Conservation (phyloP, 345 rosid species). For the Eucalyptus melliodora region DNA sequence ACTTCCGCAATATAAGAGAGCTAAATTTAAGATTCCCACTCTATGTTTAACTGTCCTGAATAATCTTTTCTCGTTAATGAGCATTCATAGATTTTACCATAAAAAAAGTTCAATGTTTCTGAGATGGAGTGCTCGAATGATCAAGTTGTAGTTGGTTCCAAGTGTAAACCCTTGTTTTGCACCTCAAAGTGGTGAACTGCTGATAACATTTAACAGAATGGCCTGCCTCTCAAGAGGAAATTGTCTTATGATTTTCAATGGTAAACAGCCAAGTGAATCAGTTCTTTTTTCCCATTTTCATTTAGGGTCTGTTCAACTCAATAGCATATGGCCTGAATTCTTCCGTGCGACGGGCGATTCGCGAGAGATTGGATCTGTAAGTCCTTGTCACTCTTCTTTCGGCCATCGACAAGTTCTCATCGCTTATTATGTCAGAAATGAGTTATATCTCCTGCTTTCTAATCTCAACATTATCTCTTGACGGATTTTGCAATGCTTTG, state of each 20-base stretch:
- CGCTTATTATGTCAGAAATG: background rate
- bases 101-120: background rate
- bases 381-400: background rate
- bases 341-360: slow-evolving; percentile 76
- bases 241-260: background rate
- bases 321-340: slow-evolving; percentile 93
- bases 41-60: background rate
- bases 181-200: background rate
- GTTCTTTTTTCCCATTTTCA: background rate
- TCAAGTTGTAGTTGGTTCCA: background rate
- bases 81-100: background rate
- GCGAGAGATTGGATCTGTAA: slow-evolving; percentile 84
- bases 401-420: background rate
- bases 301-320: slow-evolving; percentile 86
- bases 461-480: background rate
- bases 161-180: background rate
- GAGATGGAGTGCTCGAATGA: background rate
- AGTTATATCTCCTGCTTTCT: background rate
- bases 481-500: background rate
- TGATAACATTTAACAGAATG: background rate
- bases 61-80: background rate
- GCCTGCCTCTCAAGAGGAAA: background rate
- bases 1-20: background rate
- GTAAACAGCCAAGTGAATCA: background rate
- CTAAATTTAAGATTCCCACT: background rate